Conservation (phyloP, 345 rosid genomes). For the Erysimum cheiranthoides region DNA sequence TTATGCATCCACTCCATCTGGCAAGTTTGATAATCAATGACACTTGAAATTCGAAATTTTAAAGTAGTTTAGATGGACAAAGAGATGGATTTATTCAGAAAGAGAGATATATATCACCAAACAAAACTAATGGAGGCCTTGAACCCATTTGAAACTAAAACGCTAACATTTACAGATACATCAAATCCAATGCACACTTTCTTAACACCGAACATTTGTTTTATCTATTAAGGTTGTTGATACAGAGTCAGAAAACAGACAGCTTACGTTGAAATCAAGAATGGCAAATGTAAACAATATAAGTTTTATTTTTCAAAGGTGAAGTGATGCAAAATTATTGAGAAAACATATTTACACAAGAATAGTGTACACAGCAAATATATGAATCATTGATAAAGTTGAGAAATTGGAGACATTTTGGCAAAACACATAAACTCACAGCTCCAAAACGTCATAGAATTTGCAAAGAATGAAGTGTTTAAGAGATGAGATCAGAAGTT, state of each 20-base stretch:
- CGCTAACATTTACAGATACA: too few species aligned
- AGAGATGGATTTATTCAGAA: too few species aligned
- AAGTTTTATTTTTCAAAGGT: too few species aligned
- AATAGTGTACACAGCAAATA: neutral
- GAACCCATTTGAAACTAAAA: too few species aligned
- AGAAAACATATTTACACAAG: neutral
- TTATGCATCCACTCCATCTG: neutral
- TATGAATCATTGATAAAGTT: constrained; percentile 3
- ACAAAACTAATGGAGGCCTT: too few species aligned
- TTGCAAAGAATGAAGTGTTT: constrained; percentile 18
- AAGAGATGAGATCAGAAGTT: constrained; percentile 20
- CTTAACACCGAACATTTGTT: too few species aligned
- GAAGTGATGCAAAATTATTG: neutral
- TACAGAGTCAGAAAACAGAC: neutral
- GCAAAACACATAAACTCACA: constrained; percentile 2
- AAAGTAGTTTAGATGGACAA: neutral
- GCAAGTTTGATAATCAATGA: neutral
- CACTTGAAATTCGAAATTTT: neutral
- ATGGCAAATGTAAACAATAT: neutral
- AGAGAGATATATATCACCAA: too few species aligned
- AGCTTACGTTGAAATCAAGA: neutral
- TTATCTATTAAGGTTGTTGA: neutral
- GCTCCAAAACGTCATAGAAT: neutral
- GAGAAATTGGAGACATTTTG: constrained; percentile 8
- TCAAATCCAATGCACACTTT: too few species aligned